Base-by-base conservation (phyloP, 1,139 yeast species). In the Geotrichum armillariae region DNA sequence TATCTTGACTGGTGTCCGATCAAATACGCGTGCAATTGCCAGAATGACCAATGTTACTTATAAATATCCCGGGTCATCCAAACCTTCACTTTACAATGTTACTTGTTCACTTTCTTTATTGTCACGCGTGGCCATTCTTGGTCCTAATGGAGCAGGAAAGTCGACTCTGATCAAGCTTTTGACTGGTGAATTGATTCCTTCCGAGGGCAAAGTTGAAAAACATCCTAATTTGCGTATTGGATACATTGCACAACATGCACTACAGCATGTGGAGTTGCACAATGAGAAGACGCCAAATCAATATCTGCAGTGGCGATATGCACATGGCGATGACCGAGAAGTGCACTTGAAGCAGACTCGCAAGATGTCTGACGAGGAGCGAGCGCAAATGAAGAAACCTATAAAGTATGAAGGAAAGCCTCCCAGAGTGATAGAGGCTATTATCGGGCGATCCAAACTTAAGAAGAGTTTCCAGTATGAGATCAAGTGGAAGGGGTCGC, bases 111-210 rank as follows among this genome's bases (percentile, higher is more conserved):
- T 93, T 56, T 86, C 96, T 1, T 76, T 93, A 57, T 87, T 96
- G 16, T 91, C 98, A 38, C 85, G 99, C 73, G 96, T 93, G 58
- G 99, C 98, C 41, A 84, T 93, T 64, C 73, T 93, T 56, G 99
- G 99, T 51, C 98, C 99, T 57, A 93, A 93, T 68, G 99, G 99
- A 78, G 99, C 99, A 52, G 99, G 99, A 75, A 93, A 93, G 70
- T 89, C 97, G 6, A 93, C 99, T 17, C 77, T 93, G 64, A 93
- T 93, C 71, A 93, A 93, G 71, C 76, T 91, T 49, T 77, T 93
- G 62, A 93, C 98, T 11, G 99, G 88, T 57, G 99, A 93, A 70
- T 76, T 89, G 56, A 78, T 87, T 49, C 97, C 99, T 25, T 78
- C 81, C 58, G 78, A 73, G 57, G 99, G 99, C 64, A 83, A 81